Evolutionary conservation across 2,329 filamentous ascomycete genomes (phyloP).

Genomic region (Colletotrichum theobromicola): DNA sequence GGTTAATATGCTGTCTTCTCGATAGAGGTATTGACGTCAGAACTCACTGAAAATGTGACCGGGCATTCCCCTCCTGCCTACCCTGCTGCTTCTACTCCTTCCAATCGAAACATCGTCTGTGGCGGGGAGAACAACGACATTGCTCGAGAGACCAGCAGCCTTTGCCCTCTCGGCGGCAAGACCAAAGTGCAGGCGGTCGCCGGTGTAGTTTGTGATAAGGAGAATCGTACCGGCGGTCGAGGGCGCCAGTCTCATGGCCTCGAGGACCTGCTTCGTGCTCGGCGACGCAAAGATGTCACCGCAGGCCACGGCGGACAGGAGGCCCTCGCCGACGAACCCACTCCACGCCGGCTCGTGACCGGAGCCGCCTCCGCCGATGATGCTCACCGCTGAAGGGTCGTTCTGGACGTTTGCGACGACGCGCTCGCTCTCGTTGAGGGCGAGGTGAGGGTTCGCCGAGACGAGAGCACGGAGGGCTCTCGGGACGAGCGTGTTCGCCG

Average conservation of each 20-base stretch:
- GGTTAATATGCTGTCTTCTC: not conserved
- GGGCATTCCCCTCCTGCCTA: conserved; percentile 75
- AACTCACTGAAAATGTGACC: conserved; percentile 58
- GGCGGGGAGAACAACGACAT: conserved; percentile 74
- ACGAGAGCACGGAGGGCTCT: conserved; percentile 27
- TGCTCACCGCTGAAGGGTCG: conserved; percentile 24
- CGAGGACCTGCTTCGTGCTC: conserved; percentile 73
- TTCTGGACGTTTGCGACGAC: conserved; percentile 44
- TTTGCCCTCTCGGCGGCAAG: conserved; percentile 77
- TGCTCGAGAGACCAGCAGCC: conserved; percentile 61
- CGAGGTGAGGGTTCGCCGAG: conserved; percentile 34
- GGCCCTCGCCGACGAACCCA: conserved; percentile 72
- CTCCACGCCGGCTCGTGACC: conserved; percentile 78
- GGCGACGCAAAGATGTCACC: conserved; percentile 80
- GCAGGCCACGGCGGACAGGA: conserved; percentile 72
- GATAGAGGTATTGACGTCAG: conserved; percentile 29
- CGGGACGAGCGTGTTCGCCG: conserved; percentile 29
- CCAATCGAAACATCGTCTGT: conserved; percentile 78
- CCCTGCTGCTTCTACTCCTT: conserved; percentile 68
- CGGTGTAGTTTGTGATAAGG: conserved; percentile 78
- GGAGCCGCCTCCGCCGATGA: conserved; percentile 74
- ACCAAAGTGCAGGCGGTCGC: conserved; percentile 75
- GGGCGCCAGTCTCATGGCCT: conserved; percentile 67
- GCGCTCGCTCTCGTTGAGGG: conserved; percentile 45
- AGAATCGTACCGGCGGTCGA: conserved; percentile 70